Evolutionary conservation across 441 rosid species (phyloP).

Genomic region (Isatis lusitanica): DNA sequence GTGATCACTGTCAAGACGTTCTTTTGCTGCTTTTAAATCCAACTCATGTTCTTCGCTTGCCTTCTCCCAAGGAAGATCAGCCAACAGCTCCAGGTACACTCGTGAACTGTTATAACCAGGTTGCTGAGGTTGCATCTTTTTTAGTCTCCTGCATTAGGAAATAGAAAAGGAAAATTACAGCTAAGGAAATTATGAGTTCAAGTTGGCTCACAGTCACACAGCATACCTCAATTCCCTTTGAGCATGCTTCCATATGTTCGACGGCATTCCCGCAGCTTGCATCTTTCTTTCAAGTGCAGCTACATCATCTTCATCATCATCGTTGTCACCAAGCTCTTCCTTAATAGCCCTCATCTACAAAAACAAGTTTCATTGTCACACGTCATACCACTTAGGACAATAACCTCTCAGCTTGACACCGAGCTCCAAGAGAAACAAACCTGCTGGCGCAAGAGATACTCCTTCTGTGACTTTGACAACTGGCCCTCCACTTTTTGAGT

Average conservation of each 20-base stretch:
- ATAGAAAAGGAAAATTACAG: background rate
- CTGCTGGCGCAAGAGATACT: slow-evolving; percentile 98
- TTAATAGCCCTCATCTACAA: slow-evolving; percentile 96
- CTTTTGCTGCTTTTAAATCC: slow-evolving; percentile 89
- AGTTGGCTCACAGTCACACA: slow-evolving; percentile 3
- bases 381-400: slow-evolving; percentile 13
- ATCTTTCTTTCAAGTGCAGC: slow-evolving; percentile 93
- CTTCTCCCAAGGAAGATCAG: slow-evolving; percentile 97
- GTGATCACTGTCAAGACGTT: slow-evolving; percentile 92
- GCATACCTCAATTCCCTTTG: slow-evolving; percentile 92
- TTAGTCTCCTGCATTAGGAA: slow-evolving; percentile 71
- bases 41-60: slow-evolving; percentile 84
- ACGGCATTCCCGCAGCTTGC: slow-evolving; percentile 94
- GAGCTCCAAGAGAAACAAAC: slow-evolving; percentile 45
- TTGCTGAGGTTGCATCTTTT: slow-evolving; percentile 99
- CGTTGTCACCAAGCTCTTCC: slow-evolving; percentile 99
- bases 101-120: slow-evolving; percentile 99
- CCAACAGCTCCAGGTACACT: slow-evolving; percentile 93
- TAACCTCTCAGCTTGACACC: background rate
- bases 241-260: slow-evolving; percentile 95
- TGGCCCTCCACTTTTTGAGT: slow-evolving; percentile 99
- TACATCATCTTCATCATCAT: slow-evolving; percentile 97
- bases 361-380: slow-evolving; percentile 16
- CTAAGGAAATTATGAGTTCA: background rate
- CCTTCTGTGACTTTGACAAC: slow-evolving; percentile 97